Conservation (phyloP, 345 rosid species). For the Leavenworthia alabamica region DNA sequence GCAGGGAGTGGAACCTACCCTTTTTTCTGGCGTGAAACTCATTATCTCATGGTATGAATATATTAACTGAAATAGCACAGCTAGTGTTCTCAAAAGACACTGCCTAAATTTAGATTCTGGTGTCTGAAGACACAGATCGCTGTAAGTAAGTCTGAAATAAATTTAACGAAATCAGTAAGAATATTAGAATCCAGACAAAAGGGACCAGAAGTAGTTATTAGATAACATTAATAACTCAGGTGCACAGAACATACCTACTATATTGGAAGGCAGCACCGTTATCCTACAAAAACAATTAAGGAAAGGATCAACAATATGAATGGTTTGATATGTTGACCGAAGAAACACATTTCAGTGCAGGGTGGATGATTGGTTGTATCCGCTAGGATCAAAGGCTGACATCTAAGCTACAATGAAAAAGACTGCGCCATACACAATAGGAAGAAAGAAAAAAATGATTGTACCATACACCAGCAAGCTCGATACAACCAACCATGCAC, state of each 20-base stretch:
- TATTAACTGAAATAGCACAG: slow-evolving; percentile 74
- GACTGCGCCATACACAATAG: neutral
- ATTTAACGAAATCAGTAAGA: slow-evolving; percentile 17
- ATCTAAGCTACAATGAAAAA: slow-evolving; percentile 11
- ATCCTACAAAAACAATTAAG: slow-evolving; percentile 52
- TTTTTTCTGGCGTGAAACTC: slow-evolving; percentile 59
- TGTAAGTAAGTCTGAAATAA: slow-evolving; percentile 83
- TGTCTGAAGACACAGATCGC: slow-evolving; percentile 91
- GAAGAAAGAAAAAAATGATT: neutral
- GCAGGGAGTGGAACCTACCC: slow-evolving; percentile 41
- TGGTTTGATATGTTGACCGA: neutral
- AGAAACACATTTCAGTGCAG: neutral
- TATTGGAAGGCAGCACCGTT: slow-evolving; percentile 49
- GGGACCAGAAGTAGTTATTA: neutral
- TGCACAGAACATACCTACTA: slow-evolving; percentile 53
- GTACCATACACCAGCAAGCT: slow-evolving; percentile 3
- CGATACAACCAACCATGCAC: slow-evolving; percentile 9
- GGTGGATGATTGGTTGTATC: neutral
- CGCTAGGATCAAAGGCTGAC: neutral
- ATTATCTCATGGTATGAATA: slow-evolving; percentile 84
- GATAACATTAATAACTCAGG: slow-evolving; percentile 12
- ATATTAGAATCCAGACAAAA: slow-evolving; percentile 1
- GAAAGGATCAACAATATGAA: slow-evolving; percentile 1
- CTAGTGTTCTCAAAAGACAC: slow-evolving; percentile 80
- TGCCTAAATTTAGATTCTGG: slow-evolving; percentile 94